These are phyloP conservation scores for Mycena latifolia DNA, from an alignment of 768 basidiomycete genomes.

Conservation along the genomic window DNA sequence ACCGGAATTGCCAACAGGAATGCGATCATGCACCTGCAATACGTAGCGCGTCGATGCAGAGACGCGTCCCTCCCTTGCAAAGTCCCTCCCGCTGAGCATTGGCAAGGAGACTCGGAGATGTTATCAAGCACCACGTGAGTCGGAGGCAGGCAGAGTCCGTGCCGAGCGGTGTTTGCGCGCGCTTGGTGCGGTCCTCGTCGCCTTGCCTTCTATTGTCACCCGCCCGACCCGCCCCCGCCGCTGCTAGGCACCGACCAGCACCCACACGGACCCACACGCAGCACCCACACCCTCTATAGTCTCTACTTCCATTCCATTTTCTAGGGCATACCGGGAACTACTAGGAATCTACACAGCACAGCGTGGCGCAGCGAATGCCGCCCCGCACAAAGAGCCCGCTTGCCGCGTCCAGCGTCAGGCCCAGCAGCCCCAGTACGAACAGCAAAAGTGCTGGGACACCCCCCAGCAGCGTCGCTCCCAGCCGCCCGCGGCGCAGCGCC, in stretches of 20 bases:
- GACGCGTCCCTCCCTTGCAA: no score
- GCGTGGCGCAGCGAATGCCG: slow-evolving; percentile 19
- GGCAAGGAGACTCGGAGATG: neutral
- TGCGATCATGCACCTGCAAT: neutral
- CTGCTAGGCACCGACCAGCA: neutral
- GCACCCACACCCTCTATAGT: neutral
- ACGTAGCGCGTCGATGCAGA: no score
- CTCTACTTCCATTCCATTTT: no score
- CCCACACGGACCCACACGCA: neutral
- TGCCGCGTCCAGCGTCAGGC: neutral
- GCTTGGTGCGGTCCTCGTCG: neutral
- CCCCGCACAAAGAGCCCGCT: slow-evolving; percentile 11
- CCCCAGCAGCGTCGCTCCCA: no score
- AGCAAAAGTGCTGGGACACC: neutral
- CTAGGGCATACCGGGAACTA: neutral
- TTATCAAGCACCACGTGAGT: neutral
- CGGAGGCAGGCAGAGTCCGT: neutral
- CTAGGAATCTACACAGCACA: neutral
- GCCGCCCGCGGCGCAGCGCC: slow-evolving; percentile 8
- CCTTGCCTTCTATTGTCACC: neutral
- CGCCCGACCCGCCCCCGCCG: neutral
- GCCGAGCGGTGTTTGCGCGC: neutral
- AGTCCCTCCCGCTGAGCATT: neutral
- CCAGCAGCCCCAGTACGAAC: neutral
- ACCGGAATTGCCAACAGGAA: neutral